Base-by-base conservation (phyloP, 139 green algal species). In the Chlamydomonas asymmetrica region DNA sequence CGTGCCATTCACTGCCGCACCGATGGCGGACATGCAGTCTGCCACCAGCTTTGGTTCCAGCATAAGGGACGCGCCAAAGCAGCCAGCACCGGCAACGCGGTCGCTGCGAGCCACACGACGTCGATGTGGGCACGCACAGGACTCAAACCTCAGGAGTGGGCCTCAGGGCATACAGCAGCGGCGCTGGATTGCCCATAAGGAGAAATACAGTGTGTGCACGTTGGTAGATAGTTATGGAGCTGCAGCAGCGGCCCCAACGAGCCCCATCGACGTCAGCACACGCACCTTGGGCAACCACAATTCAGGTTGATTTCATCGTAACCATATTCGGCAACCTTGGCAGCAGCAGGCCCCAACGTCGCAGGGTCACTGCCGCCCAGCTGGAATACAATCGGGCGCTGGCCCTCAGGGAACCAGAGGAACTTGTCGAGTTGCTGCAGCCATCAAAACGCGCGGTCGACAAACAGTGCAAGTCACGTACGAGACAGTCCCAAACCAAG, bases 241-340 rank as follows among this genome's bases (percentile, higher is more conserved):
- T n/a, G n/a, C n/a, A n/a, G n/a, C n/a, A n/a, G n/a, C n/a, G n/a
- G n/a, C n/a, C n/a, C n/a, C n/a, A n/a, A n/a, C n/a, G n/a, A n/a
- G n/a, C n/a, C n/a, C n/a, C n/a, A n/a, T n/a, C n/a, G n/a, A n/a
- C n/a, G n/a, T n/a, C n/a, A n/a, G n/a, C n/a, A 20, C 25, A 23
- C 77, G 4, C 63, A 78, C 84, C 80, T 95, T 40, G 93, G 93
- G 84, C 92, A 98, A 62, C 94, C 94, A 70, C 94, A 98, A 76
- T 98, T 98, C 20, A 98, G 80, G 84, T 98, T 98, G 80, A 98
- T 95, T 73, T 97, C 93, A 54, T 97, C 93, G 56, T 98, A 98
- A 25, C 85, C 89, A 48, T 86, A 82, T 63, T 79, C 45, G 5
- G 54, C 65, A 20, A 68, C 80, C 50, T 67, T 86, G 1, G 60